These are phyloP conservation scores for Spatholobus suberectus DNA, from an alignment of 306 rosid genomes.

Conservation along the genomic window DNA sequence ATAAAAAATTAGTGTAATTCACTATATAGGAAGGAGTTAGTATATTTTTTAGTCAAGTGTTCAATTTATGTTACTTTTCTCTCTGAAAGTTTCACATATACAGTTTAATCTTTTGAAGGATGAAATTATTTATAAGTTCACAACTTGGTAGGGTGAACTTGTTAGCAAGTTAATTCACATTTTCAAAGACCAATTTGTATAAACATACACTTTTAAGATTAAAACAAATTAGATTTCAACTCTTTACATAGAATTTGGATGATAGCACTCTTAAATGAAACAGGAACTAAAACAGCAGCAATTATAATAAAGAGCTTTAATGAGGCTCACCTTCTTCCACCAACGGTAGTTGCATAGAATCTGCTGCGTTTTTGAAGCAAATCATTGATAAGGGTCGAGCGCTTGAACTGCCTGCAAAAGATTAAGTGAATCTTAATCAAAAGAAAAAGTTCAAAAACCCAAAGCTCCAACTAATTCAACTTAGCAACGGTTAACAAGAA, in stretches of 20 bases:
- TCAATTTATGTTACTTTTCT: too few relatives aligned
- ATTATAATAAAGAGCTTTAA: constrained; percentile 29
- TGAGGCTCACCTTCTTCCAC: constrained; percentile 64
- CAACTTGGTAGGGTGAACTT: not conserved
- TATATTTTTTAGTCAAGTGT: too few relatives aligned
- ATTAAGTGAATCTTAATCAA: not conserved
- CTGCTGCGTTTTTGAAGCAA: constrained; percentile 47
- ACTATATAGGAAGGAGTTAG: too few relatives aligned
- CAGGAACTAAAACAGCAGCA: not conserved
- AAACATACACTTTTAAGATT: not conserved
- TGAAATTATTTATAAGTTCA: not conserved
- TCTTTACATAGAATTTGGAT: not conserved
- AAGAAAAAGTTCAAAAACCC: not conserved
- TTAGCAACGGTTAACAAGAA: not conserved
- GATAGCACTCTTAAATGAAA: not conserved
- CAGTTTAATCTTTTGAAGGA: not conserved
- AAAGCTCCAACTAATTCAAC: not conserved
- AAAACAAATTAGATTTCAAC: not conserved
- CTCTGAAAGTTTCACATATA: too few relatives aligned
- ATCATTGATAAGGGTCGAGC: constrained; percentile 34
- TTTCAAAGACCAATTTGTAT: not conserved
- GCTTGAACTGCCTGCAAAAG: constrained; percentile 56
- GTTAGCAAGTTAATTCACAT: not conserved
- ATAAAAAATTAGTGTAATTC: not conserved
- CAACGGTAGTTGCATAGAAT: constrained; percentile 48